phyloP scores from a whole-genome alignment of 306 rosid genomes.

The Prunus fruticosa region DNA sequence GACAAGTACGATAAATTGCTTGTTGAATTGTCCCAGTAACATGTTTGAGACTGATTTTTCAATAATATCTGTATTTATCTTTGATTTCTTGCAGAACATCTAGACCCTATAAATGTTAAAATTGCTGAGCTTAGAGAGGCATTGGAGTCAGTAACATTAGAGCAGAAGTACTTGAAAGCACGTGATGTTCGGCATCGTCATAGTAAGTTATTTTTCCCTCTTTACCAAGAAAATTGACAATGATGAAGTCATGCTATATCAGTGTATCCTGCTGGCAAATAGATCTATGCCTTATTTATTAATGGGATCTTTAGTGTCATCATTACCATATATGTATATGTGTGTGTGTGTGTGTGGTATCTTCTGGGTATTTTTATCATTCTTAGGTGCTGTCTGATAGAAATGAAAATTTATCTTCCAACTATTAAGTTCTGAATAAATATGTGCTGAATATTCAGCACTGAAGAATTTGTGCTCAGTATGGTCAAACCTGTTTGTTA shows the following conservation, averaged over 20 bases:
- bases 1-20: background rate
- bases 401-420: background rate
- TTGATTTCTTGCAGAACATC: slow-evolving; percentile 69
- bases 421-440: background rate
- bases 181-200: slow-evolving; percentile 95
- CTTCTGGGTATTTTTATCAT: background rate
- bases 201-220: slow-evolving; percentile 57
- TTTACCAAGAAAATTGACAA: background rate
- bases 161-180: slow-evolving; percentile 91
- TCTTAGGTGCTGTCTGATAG: background rate
- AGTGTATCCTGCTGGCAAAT: background rate
- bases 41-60: background rate
- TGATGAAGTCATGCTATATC: slow-evolving; percentile 5
- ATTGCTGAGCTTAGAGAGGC: slow-evolving; percentile 99
- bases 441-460: background rate
- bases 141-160: slow-evolving; percentile 86
- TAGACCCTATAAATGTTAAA: slow-evolving; percentile 97
- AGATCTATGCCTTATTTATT: background rate
- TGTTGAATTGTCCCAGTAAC: background rate
- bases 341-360: background rate
- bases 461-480: background rate
- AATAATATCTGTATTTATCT: background rate
- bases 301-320: background rate
- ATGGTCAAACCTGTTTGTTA: background rate
- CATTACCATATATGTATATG: background rate